These are phyloP conservation scores for Paxillus ammoniavirescens DNA, from an alignment of 768 basidiomycete species.

Conservation along the genomic window DNA sequence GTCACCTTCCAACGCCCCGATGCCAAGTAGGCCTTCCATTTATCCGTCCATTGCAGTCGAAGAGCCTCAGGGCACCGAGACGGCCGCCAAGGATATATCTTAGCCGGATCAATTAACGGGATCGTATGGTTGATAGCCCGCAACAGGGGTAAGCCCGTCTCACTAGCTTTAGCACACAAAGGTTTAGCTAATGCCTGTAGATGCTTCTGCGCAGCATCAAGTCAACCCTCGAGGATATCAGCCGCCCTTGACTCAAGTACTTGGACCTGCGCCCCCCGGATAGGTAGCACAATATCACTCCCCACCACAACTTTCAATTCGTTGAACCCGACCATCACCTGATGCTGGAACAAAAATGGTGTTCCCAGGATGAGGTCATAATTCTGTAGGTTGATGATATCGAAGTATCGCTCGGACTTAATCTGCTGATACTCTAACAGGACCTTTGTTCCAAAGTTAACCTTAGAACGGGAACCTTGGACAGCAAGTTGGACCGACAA, in stretches of 20 bases:
- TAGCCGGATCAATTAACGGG: not conserved
- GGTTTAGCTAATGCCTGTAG: not conserved
- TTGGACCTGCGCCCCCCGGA: conserved; percentile 5
- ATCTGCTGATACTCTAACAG: conserved; percentile 16
- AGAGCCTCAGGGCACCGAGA: not conserved
- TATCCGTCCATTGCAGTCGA: not conserved
- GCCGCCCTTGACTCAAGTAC: not conserved
- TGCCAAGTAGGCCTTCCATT: not conserved
- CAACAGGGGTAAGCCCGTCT: not conserved
- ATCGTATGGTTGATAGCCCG: conserved; percentile 3
- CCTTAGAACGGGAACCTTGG: conserved; percentile 26
- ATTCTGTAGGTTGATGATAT: conserved; percentile 35
- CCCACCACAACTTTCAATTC: conserved; percentile 15
- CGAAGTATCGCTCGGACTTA: conserved; percentile 27
- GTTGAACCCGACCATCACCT: conserved; percentile 29
- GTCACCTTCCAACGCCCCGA: not conserved
- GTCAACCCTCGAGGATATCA: too few relatives aligned
- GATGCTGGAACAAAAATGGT: conserved; percentile 35
- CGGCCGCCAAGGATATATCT: not conserved
- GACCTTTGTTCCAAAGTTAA: conserved; percentile 18
- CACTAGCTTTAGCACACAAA: not conserved
- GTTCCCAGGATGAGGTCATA: conserved; percentile 41
- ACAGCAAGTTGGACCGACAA: conserved; percentile 26
- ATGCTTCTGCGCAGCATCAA: conserved; percentile 7
- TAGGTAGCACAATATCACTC: conserved; percentile 7